Evolutionary conservation across 2,329 filamentous ascomycete species (phyloP).

Genomic region (Fusarium piperis): DNA sequence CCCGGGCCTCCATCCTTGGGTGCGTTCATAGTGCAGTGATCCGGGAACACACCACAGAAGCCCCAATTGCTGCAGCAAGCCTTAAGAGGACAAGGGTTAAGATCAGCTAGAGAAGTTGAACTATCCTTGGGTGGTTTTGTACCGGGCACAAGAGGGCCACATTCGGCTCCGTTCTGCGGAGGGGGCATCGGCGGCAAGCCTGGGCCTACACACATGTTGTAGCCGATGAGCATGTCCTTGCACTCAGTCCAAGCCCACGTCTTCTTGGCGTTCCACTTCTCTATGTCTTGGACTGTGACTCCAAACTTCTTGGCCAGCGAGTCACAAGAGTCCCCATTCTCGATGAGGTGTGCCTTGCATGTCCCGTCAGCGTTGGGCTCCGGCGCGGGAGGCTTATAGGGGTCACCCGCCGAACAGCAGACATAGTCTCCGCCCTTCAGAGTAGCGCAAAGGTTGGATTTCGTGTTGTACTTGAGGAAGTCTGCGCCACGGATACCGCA

Average conservation of each 20-base stretch:
- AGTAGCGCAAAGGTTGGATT: conserved; percentile 37
- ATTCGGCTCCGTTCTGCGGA: conserved; percentile 1
- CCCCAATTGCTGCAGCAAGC: conserved; percentile 16
- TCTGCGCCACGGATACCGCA: conserved; percentile 50
- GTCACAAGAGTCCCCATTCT: conserved; percentile 43
- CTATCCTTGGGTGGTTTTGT: conserved; percentile 1
- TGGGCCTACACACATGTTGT: conserved; percentile 11
- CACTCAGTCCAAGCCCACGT: conserved; percentile 42
- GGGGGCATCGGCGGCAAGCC: background rate
- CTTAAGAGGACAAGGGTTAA: conserved; percentile 8
- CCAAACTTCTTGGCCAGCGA: conserved; percentile 35
- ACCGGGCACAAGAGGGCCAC: conserved; percentile 1
- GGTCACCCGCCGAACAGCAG: conserved; percentile 46
- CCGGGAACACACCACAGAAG: conserved; percentile 6
- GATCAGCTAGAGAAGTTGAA: background rate
- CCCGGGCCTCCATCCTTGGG: background rate
- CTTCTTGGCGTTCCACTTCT: conserved; percentile 39
- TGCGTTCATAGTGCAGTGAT: background rate
- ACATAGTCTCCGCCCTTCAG: conserved; percentile 44
- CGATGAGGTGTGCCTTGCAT: conserved; percentile 44
- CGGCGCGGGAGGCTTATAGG: conserved; percentile 42
- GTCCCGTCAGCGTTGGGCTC: conserved; percentile 45
- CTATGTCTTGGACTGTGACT: conserved; percentile 27
- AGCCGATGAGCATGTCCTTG: background rate
- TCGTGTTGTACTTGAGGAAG: conserved; percentile 49